A percentile compares a stretch with the other conserved stretches of the same genome.
phyloP scores from a whole-genome alignment of 148 eudicot genomes.

The Camellia sinensis region DNA sequence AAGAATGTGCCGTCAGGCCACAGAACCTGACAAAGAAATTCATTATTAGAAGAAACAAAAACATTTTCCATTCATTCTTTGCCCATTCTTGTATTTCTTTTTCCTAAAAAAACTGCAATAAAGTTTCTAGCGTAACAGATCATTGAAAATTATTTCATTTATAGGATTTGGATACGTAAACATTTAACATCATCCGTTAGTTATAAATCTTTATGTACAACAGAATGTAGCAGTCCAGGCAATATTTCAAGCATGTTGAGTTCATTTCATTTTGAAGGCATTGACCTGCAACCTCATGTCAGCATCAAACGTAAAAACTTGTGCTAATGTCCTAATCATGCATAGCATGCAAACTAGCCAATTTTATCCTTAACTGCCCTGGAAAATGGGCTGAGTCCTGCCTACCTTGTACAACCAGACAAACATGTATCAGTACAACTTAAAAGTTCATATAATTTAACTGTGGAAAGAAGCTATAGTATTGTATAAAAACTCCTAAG shows the following conservation, averaged over 20 bases:
- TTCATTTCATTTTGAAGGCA: too few species aligned
- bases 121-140: neutral
- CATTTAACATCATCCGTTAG: too few species aligned
- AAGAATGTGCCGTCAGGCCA: constrained; percentile 94
- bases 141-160: too few species aligned
- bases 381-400: too few species aligned
- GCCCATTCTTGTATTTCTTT: neutral
- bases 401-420: too few species aligned
- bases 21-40: constrained; percentile 49
- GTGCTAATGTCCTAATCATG: too few species aligned
- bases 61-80: neutral
- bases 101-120: neutral
- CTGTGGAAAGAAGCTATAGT: neutral
- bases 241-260: too few species aligned
- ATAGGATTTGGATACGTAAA: too few species aligned
- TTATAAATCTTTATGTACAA: neutral
- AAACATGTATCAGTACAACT: neutral
- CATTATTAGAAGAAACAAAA: constrained; percentile 10
- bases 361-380: too few species aligned
- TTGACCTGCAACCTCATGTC: too few species aligned
- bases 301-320: too few species aligned
- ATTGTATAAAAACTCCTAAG: neutral
- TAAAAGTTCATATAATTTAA: neutral
- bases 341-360: too few species aligned
- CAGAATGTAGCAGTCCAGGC: neutral